Base-by-base conservation (phyloP, 306 rosid species). In the Quercus aquifolioides region DNA sequence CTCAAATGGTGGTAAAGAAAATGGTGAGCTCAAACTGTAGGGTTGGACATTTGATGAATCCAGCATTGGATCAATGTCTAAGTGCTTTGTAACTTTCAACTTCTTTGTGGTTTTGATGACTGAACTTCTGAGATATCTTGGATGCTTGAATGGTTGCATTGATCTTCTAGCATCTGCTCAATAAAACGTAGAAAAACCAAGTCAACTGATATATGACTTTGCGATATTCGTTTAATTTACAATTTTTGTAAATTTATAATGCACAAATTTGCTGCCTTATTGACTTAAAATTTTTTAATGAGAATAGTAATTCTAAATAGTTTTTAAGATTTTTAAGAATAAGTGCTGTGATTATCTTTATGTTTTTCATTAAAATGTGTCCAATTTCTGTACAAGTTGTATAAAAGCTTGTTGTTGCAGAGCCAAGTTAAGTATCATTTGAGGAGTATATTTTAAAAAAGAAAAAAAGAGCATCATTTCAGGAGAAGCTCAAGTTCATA, bases 1-100 rank as follows among this genome's bases (percentile, higher is more conserved):
- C 64, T 93, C 99, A 76, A 89, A 95, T 59, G 98, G 92, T 26
- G 93, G 95, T 77, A 92, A 76, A 63, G 95, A 83, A 1, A 85
- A 80, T 30, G 98, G 94, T 76, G 99, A 93, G 72, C 88, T 86
- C 23, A 89, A 79, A 79, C 85, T 85, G 69, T 95, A 95, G 21
- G 99, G 77, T 55, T 90, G 88, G 56, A 73, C 76, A 74, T 84
- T 90, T 75, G 94, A 70, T 38, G 88, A 76, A 67, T 60, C 86
- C 26, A 82, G 83, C 11, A 86, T 21, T 54, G 91, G 80, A 43
- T 87, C 65, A 19, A 60, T 31, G 71, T 84, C 87, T 58, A 87
- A 77, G 69, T 88, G 87, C 68, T 85, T 90, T 0, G 60, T 77
- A 28, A 78, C 75, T 64, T 87, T 83, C 81, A 95, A 70, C 83